Evolutionary conservation across 192 early-diverging fungal species (phyloP).

Genomic region (Coemansia sp.): DNA sequence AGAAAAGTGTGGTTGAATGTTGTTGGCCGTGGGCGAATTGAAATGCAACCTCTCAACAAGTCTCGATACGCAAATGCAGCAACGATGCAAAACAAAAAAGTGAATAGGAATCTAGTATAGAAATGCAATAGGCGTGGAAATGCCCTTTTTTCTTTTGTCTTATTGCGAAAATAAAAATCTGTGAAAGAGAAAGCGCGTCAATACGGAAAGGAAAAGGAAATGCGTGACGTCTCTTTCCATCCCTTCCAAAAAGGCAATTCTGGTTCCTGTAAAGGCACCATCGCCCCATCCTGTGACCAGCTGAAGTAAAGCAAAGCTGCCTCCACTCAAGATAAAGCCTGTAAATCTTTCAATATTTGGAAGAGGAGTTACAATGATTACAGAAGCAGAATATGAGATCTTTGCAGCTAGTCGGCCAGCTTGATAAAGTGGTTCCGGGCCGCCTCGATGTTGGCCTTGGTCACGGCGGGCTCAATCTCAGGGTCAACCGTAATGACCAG

Average conservation of each 20-base stretch:
- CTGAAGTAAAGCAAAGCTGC: too few relatives aligned
- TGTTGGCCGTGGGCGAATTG: background rate
- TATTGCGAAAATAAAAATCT: background rate
- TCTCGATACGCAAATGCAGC: background rate
- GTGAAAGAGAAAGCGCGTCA: background rate
- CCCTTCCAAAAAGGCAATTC: too few relatives aligned
- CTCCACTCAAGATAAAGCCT: background rate
- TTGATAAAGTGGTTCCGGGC: slow-evolving; percentile 37
- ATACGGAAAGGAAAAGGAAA: too few relatives aligned
- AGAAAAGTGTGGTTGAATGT: background rate
- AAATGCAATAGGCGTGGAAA: background rate
- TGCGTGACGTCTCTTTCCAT: too few relatives aligned
- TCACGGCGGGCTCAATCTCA: slow-evolving; percentile 50
- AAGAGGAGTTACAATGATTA: too few relatives aligned
- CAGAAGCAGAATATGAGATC: background rate
- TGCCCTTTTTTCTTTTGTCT: background rate
- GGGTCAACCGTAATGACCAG: slow-evolving; percentile 47
- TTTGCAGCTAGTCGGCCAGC: slow-evolving; percentile 10
- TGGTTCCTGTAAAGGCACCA: too few relatives aligned
- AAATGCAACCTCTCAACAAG: background rate
- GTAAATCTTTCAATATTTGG: background rate
- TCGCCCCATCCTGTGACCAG: too few relatives aligned
- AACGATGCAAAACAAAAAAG: background rate
- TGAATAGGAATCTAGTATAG: background rate
- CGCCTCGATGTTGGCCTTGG: slow-evolving; percentile 46